phyloP scores from a whole-genome alignment of 2,329 filamentous ascomycete species.

The Ceratocystis albifundus region DNA sequence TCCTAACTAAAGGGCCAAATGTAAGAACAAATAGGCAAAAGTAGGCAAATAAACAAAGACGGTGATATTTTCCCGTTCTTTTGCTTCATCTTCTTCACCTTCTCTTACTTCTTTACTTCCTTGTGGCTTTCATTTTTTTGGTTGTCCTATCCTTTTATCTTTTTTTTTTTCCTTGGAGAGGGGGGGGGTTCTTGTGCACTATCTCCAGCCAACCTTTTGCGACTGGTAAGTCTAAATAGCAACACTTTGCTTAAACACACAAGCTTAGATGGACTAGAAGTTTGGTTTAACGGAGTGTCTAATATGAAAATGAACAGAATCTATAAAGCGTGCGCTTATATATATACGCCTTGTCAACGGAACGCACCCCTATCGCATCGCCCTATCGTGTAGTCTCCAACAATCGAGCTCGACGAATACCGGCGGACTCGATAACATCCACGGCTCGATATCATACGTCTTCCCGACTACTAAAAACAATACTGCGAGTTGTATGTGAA shows the following conservation, averaged over 20 bases:
- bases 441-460: too few relatives aligned
- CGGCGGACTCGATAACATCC: too few relatives aligned
- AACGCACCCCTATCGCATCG: too few relatives aligned
- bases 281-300: too few relatives aligned
- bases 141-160: background rate
- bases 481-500: background rate
- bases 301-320: too few relatives aligned
- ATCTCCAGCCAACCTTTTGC: background rate
- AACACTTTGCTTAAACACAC: background rate
- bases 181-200: background rate
- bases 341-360: too few relatives aligned
- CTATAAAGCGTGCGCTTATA: too few relatives aligned
- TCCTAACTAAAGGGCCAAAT: background rate
- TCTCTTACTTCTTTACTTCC: background rate
- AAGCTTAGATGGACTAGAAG: too few relatives aligned
- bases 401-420: too few relatives aligned
- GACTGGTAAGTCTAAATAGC: background rate
- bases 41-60: background rate
- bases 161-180: background rate
- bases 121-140: background rate
- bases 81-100: background rate
- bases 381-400: too few relatives aligned
- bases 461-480: too few relatives aligned
- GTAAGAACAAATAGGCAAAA: background rate
- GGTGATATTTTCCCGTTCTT: background rate